A percentile compares a stretch with the other conserved stretches of the same genome.
Conservation (phyloP, 2,329 filamentous ascomycete genomes). For the Cladosporium sp. region DNA sequence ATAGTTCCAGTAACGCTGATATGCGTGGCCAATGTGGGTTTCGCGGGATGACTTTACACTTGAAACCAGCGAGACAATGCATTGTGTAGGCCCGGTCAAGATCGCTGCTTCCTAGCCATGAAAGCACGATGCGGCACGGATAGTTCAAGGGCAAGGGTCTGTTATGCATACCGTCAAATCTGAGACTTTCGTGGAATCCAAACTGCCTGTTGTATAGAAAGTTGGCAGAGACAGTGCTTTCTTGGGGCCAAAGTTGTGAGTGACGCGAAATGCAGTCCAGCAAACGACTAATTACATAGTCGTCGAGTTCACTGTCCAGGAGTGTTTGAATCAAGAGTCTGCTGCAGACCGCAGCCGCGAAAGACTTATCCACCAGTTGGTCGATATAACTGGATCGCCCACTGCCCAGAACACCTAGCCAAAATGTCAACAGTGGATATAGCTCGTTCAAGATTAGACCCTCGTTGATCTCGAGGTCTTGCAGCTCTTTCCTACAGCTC, state of each 20-base stretch:
- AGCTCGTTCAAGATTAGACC: accelerated
- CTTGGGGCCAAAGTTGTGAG: not conserved
- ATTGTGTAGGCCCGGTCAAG: not conserved
- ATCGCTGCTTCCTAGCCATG: not conserved
- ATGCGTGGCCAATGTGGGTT: not conserved
- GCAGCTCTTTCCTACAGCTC: not conserved
- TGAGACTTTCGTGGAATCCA: not conserved
- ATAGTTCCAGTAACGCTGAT: not conserved
- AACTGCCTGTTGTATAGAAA: not conserved
- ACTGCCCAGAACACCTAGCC: not conserved
- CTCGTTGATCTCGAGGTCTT: not conserved
- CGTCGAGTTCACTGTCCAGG: not conserved
- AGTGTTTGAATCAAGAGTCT: no score
- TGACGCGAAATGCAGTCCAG: not conserved
- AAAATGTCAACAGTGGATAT: not conserved
- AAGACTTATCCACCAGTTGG: not conserved
- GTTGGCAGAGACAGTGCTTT: not conserved
- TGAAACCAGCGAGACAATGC: not conserved
- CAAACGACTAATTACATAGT: not conserved
- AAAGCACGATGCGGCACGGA: not conserved
- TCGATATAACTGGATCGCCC: not conserved
- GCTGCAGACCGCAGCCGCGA: not conserved
- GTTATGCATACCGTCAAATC: not conserved
- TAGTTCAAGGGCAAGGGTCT: not conserved
- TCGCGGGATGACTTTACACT: no score